phyloP scores from a whole-genome alignment of 75 land plant species.

The Cryptomeria japonica region DNA sequence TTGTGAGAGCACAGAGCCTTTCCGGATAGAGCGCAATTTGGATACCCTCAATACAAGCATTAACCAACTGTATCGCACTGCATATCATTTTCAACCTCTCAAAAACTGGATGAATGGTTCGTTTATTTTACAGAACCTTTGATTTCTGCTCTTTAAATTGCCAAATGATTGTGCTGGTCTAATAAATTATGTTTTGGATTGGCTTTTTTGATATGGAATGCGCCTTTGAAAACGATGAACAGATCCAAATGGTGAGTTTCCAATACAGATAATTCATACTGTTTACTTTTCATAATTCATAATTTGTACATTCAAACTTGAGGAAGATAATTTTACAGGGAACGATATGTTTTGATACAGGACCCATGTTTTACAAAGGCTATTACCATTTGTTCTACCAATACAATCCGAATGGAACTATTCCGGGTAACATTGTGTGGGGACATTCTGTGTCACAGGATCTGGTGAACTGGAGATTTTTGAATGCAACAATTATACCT shows the following conservation, averaged over 20 bases:
- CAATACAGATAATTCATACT: too few species aligned
- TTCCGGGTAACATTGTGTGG: constrained; percentile 78
- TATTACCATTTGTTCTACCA: constrained; percentile 82
- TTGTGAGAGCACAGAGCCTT: too few species aligned
- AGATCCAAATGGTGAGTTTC: constrained; percentile 28
- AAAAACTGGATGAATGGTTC: constrained; percentile 84
- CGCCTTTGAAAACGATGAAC: neutral
- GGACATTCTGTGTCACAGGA: constrained; percentile 83
- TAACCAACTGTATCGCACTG: constrained; percentile 29
- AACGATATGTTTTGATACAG: constrained; percentile 26
- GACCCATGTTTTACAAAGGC: constrained; percentile 79
- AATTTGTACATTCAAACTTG: neutral
- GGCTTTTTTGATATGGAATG: neutral
- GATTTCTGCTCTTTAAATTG: neutral
- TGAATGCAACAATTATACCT: constrained; percentile 57
- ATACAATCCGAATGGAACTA: constrained; percentile 56
- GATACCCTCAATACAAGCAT: too few species aligned
- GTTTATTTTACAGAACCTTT: neutral
- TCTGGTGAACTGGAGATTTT: constrained; percentile 60
- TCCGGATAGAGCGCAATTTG: too few species aligned
- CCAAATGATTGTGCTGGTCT: neutral
- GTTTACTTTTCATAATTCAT: neutral
- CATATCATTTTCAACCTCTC: constrained; percentile 72
- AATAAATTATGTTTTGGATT: too few species aligned
- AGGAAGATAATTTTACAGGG: neutral